A percentile compares a stretch with the other conserved stretches of the same genome.
Evolutionary conservation across 2,329 filamentous ascomycete species (phyloP).

Genomic region (Colletotrichum theobromicola): DNA sequence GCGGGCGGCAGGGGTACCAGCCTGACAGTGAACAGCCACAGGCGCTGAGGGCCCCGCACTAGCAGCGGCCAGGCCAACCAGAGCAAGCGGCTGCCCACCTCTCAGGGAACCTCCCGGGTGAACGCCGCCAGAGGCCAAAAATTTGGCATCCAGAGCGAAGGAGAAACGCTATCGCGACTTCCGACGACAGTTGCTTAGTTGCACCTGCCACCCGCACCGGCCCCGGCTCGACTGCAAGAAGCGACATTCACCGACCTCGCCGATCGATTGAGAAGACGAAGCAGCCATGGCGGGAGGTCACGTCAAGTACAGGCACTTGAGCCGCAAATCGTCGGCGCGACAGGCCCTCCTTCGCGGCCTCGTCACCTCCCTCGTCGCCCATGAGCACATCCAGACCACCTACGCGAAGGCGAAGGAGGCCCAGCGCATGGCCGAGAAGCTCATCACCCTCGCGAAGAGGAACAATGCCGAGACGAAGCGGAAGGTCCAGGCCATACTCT

Average conservation of each 20-base stretch:
- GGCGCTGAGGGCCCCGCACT: background rate
- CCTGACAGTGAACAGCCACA: background rate
- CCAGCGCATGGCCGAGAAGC: constrained; percentile 89
- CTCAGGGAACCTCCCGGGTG: constrained; percentile 3
- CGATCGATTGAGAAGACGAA: background rate
- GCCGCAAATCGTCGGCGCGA: constrained; percentile 84
- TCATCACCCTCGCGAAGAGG: constrained; percentile 92
- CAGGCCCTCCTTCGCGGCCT: constrained; percentile 94
- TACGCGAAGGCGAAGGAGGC: constrained; percentile 98
- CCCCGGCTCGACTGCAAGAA: background rate
- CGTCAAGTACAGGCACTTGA: constrained; percentile 88
- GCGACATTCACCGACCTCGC: background rate
- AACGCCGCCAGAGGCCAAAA: constrained; percentile 13
- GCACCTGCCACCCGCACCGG: background rate
- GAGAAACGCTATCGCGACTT: background rate
- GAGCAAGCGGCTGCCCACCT: background rate
- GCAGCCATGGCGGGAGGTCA: constrained; percentile 79
- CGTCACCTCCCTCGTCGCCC: constrained; percentile 90
- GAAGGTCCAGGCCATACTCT: constrained; percentile 82
- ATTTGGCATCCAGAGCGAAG: constrained; percentile 1
- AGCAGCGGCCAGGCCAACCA: constrained; percentile 1
- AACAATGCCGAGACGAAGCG: constrained; percentile 83
- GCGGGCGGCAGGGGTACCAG: background rate
- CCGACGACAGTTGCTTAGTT: constrained; percentile 23
- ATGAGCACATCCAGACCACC: constrained; percentile 94